Evolutionary conservation across 805 yeast species (phyloP), one percentile per base, ranked within the genome.

Genomic region (Starmerella floricola): DNA sequence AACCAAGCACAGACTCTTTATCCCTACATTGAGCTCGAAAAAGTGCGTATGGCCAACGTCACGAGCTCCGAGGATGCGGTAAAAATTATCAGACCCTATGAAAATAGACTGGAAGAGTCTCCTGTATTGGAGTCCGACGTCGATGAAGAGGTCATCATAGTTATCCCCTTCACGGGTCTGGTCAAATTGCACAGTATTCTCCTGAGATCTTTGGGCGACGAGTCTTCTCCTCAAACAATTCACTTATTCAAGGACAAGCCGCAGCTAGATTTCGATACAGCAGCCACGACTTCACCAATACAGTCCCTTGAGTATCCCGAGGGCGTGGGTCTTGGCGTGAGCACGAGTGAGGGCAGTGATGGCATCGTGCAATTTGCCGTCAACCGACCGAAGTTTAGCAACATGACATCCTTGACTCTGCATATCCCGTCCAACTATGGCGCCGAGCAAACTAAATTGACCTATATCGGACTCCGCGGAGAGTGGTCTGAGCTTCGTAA

Each of bases 391-490:
- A 61, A 65, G 26, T 86, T 85, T 58, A 74, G 84, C 29, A 81
- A 82, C 39, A 73, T 80, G 13, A 72, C 73, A 11, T 73, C 76
- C 6, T 55, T 88, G 46, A 73, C 91, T 0, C 29, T 88, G 2
- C 81, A 80, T 52, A 60, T 87, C 28, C 76, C 78, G 46, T 68
- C 73, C 48, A 78, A 80, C 46, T 75, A 82, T 66, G 72, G 72
- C 3, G 76, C 64, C 6, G 79, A 74, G 39, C 63, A 67, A 19
- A 67, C 78, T 4, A 71, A 67, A 41, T 41, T 87, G 2, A 77
- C 77, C 51, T 79, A 76, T 51, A 61, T 87, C 34, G 96, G 93
- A 44, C 59, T 88, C 20, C 66, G 95, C 35, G 97, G 97, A 24
- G 63, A 59, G 41, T 63, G 56, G 53, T 39, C 56, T 19, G 45